These are phyloP conservation scores for Cavenderia fasciculata DNA, from an alignment of 78 protist genomes.

Conservation along the genomic window DNA sequence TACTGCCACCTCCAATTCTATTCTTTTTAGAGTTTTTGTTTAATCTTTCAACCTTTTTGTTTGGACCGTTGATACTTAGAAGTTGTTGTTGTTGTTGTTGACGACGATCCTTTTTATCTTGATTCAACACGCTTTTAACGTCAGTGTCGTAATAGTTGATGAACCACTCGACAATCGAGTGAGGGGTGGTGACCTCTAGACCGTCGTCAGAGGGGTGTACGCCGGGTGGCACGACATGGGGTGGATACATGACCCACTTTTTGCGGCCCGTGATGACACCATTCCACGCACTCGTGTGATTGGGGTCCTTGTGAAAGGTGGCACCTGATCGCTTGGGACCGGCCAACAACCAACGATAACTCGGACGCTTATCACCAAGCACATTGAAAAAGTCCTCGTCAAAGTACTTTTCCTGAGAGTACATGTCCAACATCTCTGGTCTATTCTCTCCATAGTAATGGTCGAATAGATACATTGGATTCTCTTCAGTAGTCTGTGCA, in stretches of 20 bases:
- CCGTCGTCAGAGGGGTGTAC: conserved; percentile 82
- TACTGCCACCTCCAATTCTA: too few relatives aligned
- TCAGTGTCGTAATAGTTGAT: conserved; percentile 65
- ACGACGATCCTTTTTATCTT: background rate
- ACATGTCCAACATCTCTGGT: conserved; percentile 63
- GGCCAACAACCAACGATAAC: conserved; percentile 83
- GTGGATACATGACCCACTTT: conserved; percentile 88
- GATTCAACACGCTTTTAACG: too few relatives aligned
- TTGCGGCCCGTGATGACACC: conserved; percentile 80
- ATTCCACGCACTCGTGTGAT: conserved; percentile 87
- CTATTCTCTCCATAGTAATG: conserved; percentile 73
- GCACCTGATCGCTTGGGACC: conserved; percentile 87
- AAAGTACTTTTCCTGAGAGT: conserved; percentile 11
- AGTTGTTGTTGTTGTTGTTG: conserved; percentile 4
- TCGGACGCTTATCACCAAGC: conserved; percentile 70
- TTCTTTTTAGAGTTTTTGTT: too few relatives aligned
- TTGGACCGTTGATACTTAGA: too few relatives aligned
- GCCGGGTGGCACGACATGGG: conserved; percentile 80
- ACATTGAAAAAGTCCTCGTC: conserved; percentile 75
- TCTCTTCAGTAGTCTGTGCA: conserved; percentile 64
- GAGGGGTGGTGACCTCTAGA: conserved; percentile 74
- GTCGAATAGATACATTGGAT: conserved; percentile 88
- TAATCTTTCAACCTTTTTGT: too few relatives aligned
- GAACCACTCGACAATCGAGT: conserved; percentile 85
- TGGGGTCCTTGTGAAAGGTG: conserved; percentile 86